These are phyloP conservation scores for Adiantum capillusveneris DNA, from an alignment of 75 land plant genomes.

Conservation along the genomic window DNA sequence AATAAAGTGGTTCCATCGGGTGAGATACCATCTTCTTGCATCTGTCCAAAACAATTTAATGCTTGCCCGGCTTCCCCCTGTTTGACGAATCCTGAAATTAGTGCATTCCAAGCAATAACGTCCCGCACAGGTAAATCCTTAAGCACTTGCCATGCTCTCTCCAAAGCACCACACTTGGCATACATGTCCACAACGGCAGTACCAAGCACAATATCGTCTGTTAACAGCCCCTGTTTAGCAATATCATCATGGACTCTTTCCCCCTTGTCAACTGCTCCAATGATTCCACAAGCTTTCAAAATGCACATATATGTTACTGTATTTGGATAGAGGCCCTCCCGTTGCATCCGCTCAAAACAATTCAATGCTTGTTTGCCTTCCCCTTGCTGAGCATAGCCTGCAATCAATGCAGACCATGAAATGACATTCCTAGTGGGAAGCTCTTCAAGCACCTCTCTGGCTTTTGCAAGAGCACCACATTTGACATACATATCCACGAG, in stretches of 20 bases:
- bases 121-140: conserved; percentile 24
- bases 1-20: conserved; percentile 29
- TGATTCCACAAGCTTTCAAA: neutral
- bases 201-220: conserved; percentile 23
- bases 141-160: conserved; percentile 22
- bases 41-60: conserved; percentile 24
- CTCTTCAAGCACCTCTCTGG: neutral
- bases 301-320: neutral
- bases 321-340: neutral
- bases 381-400: conserved; percentile 4
- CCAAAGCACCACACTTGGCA: conserved; percentile 37
- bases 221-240: neutral
- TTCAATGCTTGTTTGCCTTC: neutral
- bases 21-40: conserved; percentile 13
- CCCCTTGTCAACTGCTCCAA: neutral
- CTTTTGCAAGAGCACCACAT: neutral
- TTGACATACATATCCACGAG: too few species aligned
- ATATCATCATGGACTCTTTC: neutral
- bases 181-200: conserved; percentile 45
- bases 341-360: neutral
- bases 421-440: neutral
- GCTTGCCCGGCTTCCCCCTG: conserved; percentile 23
- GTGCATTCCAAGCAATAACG: conserved; percentile 42
- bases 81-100: conserved; percentile 43
- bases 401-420: conserved; percentile 1